Percentiles rank a stretch among this genome's conserved stretches.
Conservation (phyloP, 306 rosid genomes). For the Erythrophleum fordii region DNA sequence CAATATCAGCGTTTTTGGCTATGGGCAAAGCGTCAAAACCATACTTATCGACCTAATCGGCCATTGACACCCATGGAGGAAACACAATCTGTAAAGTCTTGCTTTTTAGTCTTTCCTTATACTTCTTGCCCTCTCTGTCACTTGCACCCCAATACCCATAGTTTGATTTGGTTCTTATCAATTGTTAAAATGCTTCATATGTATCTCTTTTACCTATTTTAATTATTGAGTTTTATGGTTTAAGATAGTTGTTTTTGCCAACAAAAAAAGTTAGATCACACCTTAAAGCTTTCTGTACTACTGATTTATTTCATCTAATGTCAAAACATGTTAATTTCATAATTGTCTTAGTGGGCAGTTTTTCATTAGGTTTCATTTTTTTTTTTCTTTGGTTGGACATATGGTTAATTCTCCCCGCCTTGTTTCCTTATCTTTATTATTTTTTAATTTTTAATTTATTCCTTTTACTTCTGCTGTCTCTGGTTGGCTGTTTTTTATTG, state of each 20-base stretch:
- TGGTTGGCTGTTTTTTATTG: constrained; percentile 21
- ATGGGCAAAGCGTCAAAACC: constrained; percentile 92
- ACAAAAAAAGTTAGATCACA: neutral
- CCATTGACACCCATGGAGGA: constrained; percentile 73
- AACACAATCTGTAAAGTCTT: constrained; percentile 69
- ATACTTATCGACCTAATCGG: constrained; percentile 83
- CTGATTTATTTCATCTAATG: constrained; percentile 7
- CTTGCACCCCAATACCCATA: neutral
- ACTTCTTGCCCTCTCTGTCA: neutral
- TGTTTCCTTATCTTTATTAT: neutral
- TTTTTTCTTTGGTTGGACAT: neutral
- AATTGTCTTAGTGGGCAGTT: constrained; percentile 5
- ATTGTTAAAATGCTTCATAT: neutral
- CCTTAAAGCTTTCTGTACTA: constrained; percentile 17
- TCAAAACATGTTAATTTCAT: constrained; percentile 10
- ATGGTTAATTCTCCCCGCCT: neutral
- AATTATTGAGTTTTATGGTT: constrained; percentile 20
- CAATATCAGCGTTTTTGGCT: constrained; percentile 87
- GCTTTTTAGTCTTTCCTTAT: constrained; percentile 10
- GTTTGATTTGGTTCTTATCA: too few species aligned
- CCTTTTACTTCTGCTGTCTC: neutral
- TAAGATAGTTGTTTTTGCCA: constrained; percentile 4
- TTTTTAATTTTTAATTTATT: neutral
- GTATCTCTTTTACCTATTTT: neutral
- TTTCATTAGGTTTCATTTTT: constrained; percentile 12